Conservation (phyloP, 441 rosid genomes). For the Adansonia rubrostipa region DNA sequence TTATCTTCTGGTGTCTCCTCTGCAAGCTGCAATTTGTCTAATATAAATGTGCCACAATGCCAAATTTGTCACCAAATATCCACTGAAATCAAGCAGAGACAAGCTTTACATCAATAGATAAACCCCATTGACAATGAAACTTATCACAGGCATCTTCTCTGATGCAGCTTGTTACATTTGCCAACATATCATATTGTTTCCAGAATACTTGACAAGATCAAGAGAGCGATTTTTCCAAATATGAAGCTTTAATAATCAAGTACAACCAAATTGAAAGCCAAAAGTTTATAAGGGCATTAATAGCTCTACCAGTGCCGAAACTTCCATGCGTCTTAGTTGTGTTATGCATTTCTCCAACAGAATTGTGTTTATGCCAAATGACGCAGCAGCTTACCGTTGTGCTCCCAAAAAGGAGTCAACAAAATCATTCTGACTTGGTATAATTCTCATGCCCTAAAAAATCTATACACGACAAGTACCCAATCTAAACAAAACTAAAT, state of each 20-base stretch:
- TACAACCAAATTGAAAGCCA: conserved; percentile 14
- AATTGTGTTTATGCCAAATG: conserved; percentile 85
- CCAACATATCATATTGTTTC: conserved; percentile 20
- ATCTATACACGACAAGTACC: conserved; percentile 38
- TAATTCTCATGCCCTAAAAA: conserved; percentile 93
- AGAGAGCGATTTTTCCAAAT: background rate
- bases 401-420: conserved; percentile 86
- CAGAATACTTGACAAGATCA: conserved; percentile 11
- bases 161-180: conserved; percentile 3
- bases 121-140: conserved; percentile 24
- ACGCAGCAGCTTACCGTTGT: conserved; percentile 95
- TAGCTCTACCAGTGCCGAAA: conserved; percentile 58
- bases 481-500: conserved; percentile 28
- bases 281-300: background rate
- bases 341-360: conserved; percentile 93
- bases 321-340: conserved; percentile 93
- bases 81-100: conserved; percentile 34
- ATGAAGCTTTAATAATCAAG: conserved; percentile 1
- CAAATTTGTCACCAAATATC: conserved; percentile 91
- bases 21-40: conserved; percentile 98
- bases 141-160: background rate
- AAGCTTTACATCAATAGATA: conserved; percentile 24
- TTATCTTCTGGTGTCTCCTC: conserved; percentile 97
- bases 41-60: conserved; percentile 73
- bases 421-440: conserved; percentile 63